Conservation (phyloP, 495 filamentous ascomycete genomes). For the Penicillium antarcticum region DNA sequence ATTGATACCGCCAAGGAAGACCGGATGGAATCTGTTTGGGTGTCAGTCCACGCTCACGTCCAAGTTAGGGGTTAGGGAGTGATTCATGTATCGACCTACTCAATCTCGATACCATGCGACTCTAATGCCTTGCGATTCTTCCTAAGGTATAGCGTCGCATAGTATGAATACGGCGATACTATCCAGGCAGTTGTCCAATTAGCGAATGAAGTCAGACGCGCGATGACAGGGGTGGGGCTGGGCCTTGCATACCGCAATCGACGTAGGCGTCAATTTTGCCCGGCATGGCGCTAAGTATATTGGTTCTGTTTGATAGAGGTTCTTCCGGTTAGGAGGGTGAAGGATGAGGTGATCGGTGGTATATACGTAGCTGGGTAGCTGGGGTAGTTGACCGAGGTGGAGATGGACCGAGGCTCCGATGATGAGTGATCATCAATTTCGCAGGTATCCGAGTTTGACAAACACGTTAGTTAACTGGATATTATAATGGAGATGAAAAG, state of each 20-base stretch:
- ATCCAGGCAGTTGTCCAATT: not conserved
- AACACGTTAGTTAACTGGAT: too few relatives aligned
- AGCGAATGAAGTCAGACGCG: not conserved
- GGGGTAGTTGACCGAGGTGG: constrained; percentile 16
- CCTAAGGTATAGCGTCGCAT: constrained; percentile 56
- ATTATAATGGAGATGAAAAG: not conserved
- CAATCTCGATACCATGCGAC: constrained; percentile 56
- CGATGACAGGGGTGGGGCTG: not conserved
- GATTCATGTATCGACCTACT: constrained; percentile 38
- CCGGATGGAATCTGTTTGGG: constrained; percentile 56
- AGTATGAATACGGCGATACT: constrained; percentile 72
- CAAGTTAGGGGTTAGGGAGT: not conserved
- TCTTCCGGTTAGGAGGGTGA: not conserved
- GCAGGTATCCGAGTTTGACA: too few relatives aligned
- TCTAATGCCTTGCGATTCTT: constrained; percentile 50
- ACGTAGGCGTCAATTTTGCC: constrained; percentile 28
- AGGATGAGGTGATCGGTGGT: constrained; percentile 7
- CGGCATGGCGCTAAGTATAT: constrained; percentile 11
- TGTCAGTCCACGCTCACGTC: not conserved
- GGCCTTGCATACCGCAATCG: constrained; percentile 21
- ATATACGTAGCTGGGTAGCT: too few relatives aligned
- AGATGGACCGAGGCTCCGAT: constrained; percentile 24
- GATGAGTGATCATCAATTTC: constrained; percentile 13
- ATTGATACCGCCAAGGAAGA: constrained; percentile 75
- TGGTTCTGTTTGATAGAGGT: not conserved